Percentiles rank a stretch among this genome's conserved stretches.
These are phyloP conservation scores for Setaria viridis DNA, from an alignment of 202 grass and related monocot species.

Conservation along the genomic window DNA sequence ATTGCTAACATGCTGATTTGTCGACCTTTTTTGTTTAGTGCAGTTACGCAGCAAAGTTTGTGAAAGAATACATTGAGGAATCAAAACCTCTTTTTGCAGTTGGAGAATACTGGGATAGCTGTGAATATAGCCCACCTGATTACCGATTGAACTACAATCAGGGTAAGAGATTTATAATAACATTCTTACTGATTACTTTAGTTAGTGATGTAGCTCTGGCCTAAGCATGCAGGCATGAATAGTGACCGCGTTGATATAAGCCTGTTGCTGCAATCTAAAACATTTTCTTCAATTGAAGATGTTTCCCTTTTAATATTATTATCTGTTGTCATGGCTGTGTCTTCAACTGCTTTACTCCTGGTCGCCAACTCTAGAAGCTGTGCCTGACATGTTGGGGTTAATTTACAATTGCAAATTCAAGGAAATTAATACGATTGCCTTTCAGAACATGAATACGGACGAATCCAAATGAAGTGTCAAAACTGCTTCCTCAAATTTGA, in stretches of 20 bases:
- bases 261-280: neutral
- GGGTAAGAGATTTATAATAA: slow-evolving; percentile 56
- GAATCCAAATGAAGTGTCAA: slow-evolving; percentile 7
- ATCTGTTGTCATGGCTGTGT: slow-evolving; percentile 19
- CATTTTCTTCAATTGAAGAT: neutral
- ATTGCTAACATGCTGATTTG: slow-evolving; percentile 23
- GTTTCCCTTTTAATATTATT: neutral
- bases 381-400: neutral
- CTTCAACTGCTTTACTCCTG: slow-evolving; percentile 23
- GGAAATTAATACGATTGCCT: slow-evolving; percentile 11
- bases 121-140: slow-evolving; percentile 68
- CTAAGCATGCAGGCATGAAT: neutral
- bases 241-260: neutral
- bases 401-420: slow-evolving; percentile 16
- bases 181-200: slow-evolving; percentile 18
- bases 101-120: slow-evolving; percentile 95
- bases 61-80: slow-evolving; percentile 94
- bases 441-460: neutral
- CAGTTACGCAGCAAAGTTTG: slow-evolving; percentile 84
- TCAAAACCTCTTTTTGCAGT: slow-evolving; percentile 92
- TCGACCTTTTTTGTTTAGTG: slow-evolving; percentile 43
- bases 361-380: neutral
- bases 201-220: neutral
- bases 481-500: neutral
- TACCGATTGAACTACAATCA: slow-evolving; percentile 78